Evolutionary conservation across 1,139 yeast species (phyloP).

Genomic region (Magnusiomyces suaveolens): DNA sequence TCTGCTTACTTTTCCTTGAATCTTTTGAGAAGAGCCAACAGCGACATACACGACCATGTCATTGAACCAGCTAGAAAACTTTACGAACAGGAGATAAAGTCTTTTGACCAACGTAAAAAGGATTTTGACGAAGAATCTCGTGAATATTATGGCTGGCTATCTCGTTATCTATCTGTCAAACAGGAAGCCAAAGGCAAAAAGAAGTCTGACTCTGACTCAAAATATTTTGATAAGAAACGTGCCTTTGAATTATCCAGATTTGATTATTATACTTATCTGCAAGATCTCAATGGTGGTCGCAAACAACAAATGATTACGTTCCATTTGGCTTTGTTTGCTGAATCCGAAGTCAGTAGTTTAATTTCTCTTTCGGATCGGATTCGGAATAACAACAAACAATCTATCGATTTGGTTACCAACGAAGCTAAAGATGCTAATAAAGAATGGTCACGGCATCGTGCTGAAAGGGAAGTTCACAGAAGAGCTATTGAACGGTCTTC

Average conservation of each 20-base stretch:
- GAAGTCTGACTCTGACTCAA: slow-evolving; percentile 44
- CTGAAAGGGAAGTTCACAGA: slow-evolving; percentile 34
- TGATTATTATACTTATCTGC: slow-evolving; percentile 59
- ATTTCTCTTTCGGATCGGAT: slow-evolving; percentile 22
- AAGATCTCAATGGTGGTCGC: slow-evolving; percentile 47
- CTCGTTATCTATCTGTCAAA: slow-evolving; percentile 57
- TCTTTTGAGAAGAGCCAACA: slow-evolving; percentile 18
- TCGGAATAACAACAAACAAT: slow-evolving; percentile 25
- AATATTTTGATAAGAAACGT: slow-evolving; percentile 49
- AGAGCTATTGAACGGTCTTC: slow-evolving; percentile 31
- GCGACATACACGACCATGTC: slow-evolving; percentile 28
- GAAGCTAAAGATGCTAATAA: slow-evolving; percentile 32
- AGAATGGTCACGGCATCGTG: slow-evolving; percentile 35
- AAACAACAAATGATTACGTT: slow-evolving; percentile 35
- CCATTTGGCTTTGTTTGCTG: slow-evolving; percentile 34
- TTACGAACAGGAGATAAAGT: slow-evolving; percentile 36
- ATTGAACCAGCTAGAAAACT: slow-evolving; percentile 34
- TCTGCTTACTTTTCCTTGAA: slow-evolving; percentile 21
- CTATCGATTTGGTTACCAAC: slow-evolving; percentile 26
- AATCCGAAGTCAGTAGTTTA: slow-evolving; percentile 27
- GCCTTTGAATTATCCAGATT: slow-evolving; percentile 59
- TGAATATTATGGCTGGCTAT: slow-evolving; percentile 67
- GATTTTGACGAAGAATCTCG: slow-evolving; percentile 64
- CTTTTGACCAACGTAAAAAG: slow-evolving; percentile 38
- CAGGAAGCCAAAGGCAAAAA: slow-evolving; percentile 37